phyloP scores from a whole-genome alignment of 805 yeast genomes.

The Pichia thaimueangensis region DNA sequence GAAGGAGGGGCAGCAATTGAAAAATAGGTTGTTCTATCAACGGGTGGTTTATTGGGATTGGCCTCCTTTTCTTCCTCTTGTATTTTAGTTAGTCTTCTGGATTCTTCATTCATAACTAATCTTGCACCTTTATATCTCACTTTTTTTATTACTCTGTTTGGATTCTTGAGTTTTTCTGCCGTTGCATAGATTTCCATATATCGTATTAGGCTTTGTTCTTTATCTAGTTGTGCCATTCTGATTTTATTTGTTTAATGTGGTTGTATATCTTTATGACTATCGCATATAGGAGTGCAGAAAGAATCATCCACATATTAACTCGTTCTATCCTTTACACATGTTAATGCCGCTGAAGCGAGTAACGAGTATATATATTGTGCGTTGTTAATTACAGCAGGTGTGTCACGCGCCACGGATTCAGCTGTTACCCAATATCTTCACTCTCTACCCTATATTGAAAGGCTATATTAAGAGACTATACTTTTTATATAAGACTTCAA shows the following conservation, averaged over 20 bases:
- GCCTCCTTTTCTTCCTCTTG: slow-evolving; percentile 22
- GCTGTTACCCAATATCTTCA: no score
- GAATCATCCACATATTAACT: no score
- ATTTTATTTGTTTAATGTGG: neutral
- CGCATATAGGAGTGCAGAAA: no score
- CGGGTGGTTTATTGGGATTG: slow-evolving; percentile 17
- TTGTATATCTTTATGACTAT: no score
- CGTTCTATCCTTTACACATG: no score
- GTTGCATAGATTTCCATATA: slow-evolving; percentile 35
- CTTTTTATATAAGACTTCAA: no score
- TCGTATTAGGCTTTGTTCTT: slow-evolving; percentile 5
- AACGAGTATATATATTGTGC: no score
- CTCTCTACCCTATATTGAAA: no score
- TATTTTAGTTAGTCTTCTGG: slow-evolving; percentile 49
- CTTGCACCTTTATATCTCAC: slow-evolving; percentile 68
- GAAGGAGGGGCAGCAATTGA: slow-evolving; percentile 84
- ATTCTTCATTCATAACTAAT: slow-evolving; percentile 74
- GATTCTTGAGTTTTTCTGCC: slow-evolving; percentile 54
- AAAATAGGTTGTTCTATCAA: slow-evolving; percentile 56
- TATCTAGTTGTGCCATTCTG: neutral
- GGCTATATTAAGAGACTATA: no score
- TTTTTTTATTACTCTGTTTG: slow-evolving; percentile 43
- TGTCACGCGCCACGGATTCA: no score
- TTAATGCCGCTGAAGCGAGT: no score
- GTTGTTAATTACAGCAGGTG: no score